Base-by-base conservation (phyloP, 257 asterid genomes). In the Ophiorrhiza pumila region DNA sequence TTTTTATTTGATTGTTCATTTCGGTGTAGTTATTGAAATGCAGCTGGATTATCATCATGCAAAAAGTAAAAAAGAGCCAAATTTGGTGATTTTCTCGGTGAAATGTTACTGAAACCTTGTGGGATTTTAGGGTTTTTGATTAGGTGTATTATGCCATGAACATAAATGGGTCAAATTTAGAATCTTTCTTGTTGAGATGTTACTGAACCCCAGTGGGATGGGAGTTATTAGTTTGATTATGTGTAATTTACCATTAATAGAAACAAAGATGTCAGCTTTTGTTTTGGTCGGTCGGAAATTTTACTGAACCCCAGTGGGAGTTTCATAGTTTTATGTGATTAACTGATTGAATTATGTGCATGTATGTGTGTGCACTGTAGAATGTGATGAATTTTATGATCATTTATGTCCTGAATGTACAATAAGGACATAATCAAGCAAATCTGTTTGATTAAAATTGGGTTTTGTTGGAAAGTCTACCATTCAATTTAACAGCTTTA, bases 161-260 rank as follows among this genome's bases (percentile, higher is more conserved):
- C 35, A 39, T 23, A 3, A 62, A 34, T 5, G 67, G 67, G 68
- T 63, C 49, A 43, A 39, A 63, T 63, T 63, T 17, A n/a, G 68
- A 37, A 23, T 39, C 10, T 64, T 64, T 25, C 31, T 17, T 18
- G 25, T 11, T 50, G 52, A 15, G 52, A 46, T 46, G 52, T 50
- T 37, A 6, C 60, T 53, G 31, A 23, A 53, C 32, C 60, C 13
- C 23, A 22, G 5, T 53, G 29, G 60, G 31, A 7, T 53, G 29
- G 60, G 31, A 7, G 23, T 53, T 22, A 1, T 22, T 53, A 4
- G 13, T 53, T 53, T 46, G 52, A 46, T 46, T 10, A 60, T 17
- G 66, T 32, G 7, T 37, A 37, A 37, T 6, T 37, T 3, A 37
- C 3, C 42, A 37, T 6, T 6, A 50, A 25, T 47, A 47, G 20